A percentile compares a stretch with the other conserved stretches of the same genome.
phyloP scores from a whole-genome alignment of 805 yeast genomes.

The Brettanomyces naardenensis region DNA sequence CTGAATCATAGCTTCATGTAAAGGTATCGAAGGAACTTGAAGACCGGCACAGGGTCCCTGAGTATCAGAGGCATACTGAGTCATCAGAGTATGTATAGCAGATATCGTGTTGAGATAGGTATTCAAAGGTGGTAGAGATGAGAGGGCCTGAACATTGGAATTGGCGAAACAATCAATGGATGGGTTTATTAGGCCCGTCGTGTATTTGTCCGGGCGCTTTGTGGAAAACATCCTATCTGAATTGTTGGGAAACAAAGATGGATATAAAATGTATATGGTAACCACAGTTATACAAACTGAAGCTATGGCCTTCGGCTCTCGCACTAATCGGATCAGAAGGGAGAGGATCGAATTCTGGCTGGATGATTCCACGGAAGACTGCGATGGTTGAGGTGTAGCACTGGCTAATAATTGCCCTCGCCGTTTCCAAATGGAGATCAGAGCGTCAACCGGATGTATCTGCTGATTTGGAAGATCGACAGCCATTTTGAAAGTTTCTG shows the following conservation, averaged over 20 bases:
- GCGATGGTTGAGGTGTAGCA: no score
- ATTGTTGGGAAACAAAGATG: constrained; percentile 11
- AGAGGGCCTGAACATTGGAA: constrained; percentile 73
- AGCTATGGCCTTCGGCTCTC: constrained; percentile 2
- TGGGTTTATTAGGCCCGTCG: constrained; percentile 77
- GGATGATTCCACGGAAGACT: no score
- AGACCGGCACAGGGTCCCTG: background rate
- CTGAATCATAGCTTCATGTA: constrained; percentile 51
- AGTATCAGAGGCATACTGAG: background rate
- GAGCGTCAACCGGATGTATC: constrained; percentile 1
- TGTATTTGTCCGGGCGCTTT: constrained; percentile 58
- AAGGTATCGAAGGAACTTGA: constrained; percentile 32
- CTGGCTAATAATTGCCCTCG: no score
- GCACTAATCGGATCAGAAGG: background rate
- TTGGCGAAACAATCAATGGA: constrained; percentile 93
- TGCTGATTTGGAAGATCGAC: background rate
- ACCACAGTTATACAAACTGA: constrained; percentile 4
- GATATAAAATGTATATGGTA: constrained; percentile 10
- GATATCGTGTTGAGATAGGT: constrained; percentile 32
- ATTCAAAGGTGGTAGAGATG: constrained; percentile 52
- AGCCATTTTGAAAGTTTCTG: no score
- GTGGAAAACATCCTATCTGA: constrained; percentile 1
- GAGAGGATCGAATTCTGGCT: background rate
- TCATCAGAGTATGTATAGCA: background rate
- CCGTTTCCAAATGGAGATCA: background rate